Conservation (phyloP, 345 rosid genomes). For the Ceriops zippeliana region DNA sequence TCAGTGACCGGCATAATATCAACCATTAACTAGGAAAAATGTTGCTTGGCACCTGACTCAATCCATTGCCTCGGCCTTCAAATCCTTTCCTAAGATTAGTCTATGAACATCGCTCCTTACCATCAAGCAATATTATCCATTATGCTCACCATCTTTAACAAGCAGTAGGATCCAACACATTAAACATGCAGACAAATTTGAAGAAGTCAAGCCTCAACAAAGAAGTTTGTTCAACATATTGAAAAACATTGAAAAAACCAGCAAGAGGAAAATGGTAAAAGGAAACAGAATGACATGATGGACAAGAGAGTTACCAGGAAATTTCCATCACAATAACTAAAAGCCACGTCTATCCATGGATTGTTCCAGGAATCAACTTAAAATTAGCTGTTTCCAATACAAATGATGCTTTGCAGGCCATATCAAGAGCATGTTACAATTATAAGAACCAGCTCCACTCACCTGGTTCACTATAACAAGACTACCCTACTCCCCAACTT, state of each 20-base stretch:
- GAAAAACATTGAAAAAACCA: conserved; percentile 6
- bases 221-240: neutral
- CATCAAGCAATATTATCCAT: no score
- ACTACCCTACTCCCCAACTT: conserved; percentile 37
- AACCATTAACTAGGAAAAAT: no score
- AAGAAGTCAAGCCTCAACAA: no score
- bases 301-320: neutral
- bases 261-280: neutral
- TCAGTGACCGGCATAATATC: no score
- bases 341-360: conserved; percentile 5
- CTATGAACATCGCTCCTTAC: no score
- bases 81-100: no score
- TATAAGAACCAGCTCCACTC: conserved; percentile 1
- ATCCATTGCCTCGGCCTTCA: no score
- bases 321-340: conserved; percentile 12
- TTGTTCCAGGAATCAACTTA: conserved; percentile 2
- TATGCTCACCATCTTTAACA: no score
- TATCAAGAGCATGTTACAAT: neutral
- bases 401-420: conserved; percentile 6
- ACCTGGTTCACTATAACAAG: conserved; percentile 5
- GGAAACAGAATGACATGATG: conserved; percentile 8
- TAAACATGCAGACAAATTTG: no score
- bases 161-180: no score
- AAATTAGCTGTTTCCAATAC: conserved; percentile 9
- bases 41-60: no score